Evolutionary conservation across 2,329 filamentous ascomycete species (phyloP), one percentile per base, ranked within the genome.

Genomic region (Colletotrichum paranaense): DNA sequence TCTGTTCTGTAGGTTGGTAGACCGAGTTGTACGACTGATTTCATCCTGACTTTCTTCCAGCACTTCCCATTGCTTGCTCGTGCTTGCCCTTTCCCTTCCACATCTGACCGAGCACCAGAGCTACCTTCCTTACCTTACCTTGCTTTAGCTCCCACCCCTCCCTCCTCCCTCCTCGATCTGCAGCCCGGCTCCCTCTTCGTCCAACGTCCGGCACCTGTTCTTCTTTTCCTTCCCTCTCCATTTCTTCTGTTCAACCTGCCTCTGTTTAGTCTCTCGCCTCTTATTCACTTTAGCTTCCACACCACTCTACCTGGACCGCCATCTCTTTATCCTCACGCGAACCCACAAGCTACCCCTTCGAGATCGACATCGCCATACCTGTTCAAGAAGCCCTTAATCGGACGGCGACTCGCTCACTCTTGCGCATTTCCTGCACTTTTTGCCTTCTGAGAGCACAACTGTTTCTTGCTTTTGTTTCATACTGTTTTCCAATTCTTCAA

Each of bases 61-160:
- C 14, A n/a, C 32, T 59, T 8, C 46, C 22, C 9, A 14, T 53
- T 19, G 12, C 30, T 11, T 11, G n/a, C 26, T 38, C 19, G 16
- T 19, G 26, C 55, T 30, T 32, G 19, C 28, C 55, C 28, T 22
- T 35, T n/a, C 26, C 30, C 46, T 64, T 53, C 7, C n/a, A 53
- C 1, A 8, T 22, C 46, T 53, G n/a, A 30, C 26, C n/a, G 12
- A 32, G 60, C 60, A 46, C n/a, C 57, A 26, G 24, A 30, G 3
- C 19, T 49, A 24, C 16, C 24, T 62, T 16, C 26, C 16, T 12
- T 30, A 52, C 38, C n/a, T 42, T 32, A 6, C 24, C 28, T n/a
- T 63, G 19, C 60, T 57, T 69, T 68, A 64, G 67, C 59, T 68
- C 56, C 49, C 49, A 38, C 28, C 11, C 60, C 16, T 30, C 57